Evolutionary conservation across 78 protist genomes (phyloP).

Genomic region (Speleostelium caveatum): DNA sequence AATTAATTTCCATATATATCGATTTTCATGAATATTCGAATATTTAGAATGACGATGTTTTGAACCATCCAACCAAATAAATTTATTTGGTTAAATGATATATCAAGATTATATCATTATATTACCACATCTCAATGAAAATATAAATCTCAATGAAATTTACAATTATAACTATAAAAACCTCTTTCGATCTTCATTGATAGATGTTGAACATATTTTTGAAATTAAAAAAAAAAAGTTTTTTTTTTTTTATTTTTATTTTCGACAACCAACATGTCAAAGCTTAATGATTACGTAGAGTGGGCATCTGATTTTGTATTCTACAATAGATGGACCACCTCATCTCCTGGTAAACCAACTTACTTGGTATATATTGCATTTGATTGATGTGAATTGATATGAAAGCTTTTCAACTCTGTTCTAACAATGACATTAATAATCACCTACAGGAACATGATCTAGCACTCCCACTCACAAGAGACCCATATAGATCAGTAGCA

Average conservation of each 20-base stretch:
- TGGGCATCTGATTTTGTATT: constrained; percentile 17
- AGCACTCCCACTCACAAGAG: constrained; percentile 9
- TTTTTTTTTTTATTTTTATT: constrained; percentile 8
- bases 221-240: background rate
- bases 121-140: too few relatives aligned
- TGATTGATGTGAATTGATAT: background rate
- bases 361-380: background rate
- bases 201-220: too few relatives aligned
- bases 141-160: too few relatives aligned
- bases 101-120: too few relatives aligned
- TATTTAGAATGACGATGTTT: too few relatives aligned
- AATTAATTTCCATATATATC: too few relatives aligned
- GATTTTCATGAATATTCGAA: too few relatives aligned
- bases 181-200: too few relatives aligned
- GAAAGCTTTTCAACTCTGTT: background rate
- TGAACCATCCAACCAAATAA: too few relatives aligned
- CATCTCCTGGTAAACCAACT: background rate
- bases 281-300: background rate
- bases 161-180: too few relatives aligned
- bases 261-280: background rate
- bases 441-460: constrained; percentile 13
- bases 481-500: background rate
- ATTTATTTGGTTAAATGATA: too few relatives aligned
- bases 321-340: constrained; percentile 10
- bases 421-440: background rate